These are phyloP conservation scores for Sporothrix pallida DNA, from an alignment of 2,329 filamentous ascomycete species.

Conservation along the genomic window DNA sequence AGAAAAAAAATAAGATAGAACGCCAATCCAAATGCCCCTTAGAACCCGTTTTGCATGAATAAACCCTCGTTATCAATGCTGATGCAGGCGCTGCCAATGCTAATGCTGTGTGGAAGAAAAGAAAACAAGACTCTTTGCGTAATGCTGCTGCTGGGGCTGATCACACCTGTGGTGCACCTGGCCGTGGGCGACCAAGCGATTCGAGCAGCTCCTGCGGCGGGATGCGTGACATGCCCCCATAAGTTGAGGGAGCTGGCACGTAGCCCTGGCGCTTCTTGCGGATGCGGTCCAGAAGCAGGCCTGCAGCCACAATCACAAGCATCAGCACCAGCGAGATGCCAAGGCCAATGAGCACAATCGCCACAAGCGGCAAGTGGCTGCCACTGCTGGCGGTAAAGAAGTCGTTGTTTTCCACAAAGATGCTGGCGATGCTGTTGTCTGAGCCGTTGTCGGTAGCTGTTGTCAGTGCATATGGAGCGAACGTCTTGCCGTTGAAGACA, in stretches of 20 bases:
- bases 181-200: conserved; percentile 55
- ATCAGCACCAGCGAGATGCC: conserved; percentile 79
- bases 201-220: conserved; percentile 66
- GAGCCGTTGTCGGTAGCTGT: conserved; percentile 60
- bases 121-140: too few relatives aligned
- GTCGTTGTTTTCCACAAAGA: conserved; percentile 83
- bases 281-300: conserved; percentile 75
- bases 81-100: background rate
- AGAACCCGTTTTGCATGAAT: background rate
- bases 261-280: conserved; percentile 82
- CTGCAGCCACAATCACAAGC: conserved; percentile 76
- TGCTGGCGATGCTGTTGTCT: conserved; percentile 74
- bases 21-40: conserved; percentile 19
- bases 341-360: conserved; percentile 80
- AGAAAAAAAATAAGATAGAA: background rate
- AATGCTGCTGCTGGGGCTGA: background rate
- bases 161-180: conserved; percentile 59
- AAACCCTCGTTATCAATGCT: background rate
- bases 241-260: conserved; percentile 71
- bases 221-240: conserved; percentile 64
- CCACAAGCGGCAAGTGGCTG: conserved; percentile 70
- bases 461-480: conserved; percentile 81
- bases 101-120: background rate
- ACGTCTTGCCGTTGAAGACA: conserved; percentile 81
- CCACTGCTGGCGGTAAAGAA: conserved; percentile 66